Evolutionary conservation across 306 rosid species (phyloP).

Genomic region (Trifolium dubium): DNA sequence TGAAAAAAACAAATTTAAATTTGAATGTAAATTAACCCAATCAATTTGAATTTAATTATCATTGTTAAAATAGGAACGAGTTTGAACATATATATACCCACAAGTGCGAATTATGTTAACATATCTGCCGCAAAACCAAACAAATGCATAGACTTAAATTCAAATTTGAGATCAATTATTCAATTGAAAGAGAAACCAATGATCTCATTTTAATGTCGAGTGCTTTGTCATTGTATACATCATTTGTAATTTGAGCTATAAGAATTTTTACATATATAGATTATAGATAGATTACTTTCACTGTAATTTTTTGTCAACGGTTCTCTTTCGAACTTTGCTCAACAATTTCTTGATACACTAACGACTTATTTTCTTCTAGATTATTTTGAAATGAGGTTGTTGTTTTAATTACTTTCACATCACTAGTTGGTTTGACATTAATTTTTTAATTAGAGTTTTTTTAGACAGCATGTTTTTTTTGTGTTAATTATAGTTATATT

Average conservation of each 20-base stretch:
- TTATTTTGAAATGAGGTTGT: not conserved
- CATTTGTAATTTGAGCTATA: not conserved
- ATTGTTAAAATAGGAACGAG: no score
- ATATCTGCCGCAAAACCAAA: no score
- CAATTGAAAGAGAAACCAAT: no score
- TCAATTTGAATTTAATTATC: no score
- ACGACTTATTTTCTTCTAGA: slow-evolving; percentile 19
- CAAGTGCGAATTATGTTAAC: no score
- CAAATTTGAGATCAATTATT: no score
- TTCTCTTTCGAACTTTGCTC: slow-evolving; percentile 6
- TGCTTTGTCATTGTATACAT: not conserved
- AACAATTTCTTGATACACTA: not conserved
- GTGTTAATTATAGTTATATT: not conserved
- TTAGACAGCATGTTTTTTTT: no score
- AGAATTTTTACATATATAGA: not conserved
- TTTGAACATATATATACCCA: no score
- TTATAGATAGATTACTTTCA: not conserved
- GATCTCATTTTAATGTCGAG: no score
- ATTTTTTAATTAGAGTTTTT: not conserved
- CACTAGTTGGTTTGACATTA: slow-evolving; percentile 13
- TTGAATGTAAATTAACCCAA: no score
- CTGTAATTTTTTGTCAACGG: not conserved
- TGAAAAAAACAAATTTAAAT: no score
- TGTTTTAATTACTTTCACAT: slow-evolving; percentile 1
- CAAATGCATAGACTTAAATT: no score